phyloP scores from a whole-genome alignment of 1,284 basidiomycete genomes.

The Polyporus tsugae region DNA sequence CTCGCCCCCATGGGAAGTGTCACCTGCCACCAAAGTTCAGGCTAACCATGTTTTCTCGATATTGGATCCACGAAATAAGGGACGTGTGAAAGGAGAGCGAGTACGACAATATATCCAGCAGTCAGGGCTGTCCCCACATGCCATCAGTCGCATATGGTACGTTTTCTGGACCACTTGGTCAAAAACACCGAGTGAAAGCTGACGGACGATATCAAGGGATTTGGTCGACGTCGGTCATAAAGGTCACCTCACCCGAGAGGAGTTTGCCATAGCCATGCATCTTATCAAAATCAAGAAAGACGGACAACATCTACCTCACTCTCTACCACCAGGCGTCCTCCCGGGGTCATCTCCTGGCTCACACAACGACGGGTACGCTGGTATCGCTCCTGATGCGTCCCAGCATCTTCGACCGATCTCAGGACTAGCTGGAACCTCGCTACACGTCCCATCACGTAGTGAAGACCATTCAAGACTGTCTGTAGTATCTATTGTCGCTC shows the following conservation, averaged over 20 bases:
- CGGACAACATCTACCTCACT: conserved; percentile 31
- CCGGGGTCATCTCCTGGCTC: conserved; percentile 7
- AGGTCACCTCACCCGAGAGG: conserved; percentile 36
- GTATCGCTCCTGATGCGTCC: conserved; percentile 14
- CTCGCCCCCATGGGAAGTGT: conserved; percentile 29
- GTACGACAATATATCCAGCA: conserved; percentile 35
- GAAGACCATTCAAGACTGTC: conserved; percentile 11
- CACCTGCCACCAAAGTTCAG: conserved; percentile 30
- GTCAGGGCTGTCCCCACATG: conserved; percentile 33
- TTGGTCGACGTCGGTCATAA: conserved; percentile 35
- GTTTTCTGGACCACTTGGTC: background rate
- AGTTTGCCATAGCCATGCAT: conserved; percentile 37
- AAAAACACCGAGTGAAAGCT: background rate
- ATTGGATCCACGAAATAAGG: conserved; percentile 36
- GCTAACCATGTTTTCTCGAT: conserved; percentile 39
- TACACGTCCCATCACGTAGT: conserved; percentile 13
- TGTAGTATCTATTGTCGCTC: conserved; percentile 3
- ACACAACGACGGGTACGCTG: conserved; percentile 23
- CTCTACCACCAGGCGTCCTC: conserved; percentile 28
- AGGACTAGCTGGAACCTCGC: conserved; percentile 4
- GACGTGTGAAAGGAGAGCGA: conserved; percentile 33
- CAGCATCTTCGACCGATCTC: conserved; percentile 6
- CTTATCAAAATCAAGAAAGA: conserved; percentile 34
- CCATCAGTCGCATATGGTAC: conserved; percentile 36
- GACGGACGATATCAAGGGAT: conserved; percentile 26